Conservation (phyloP, 805 yeast genomes). For the Myxozyma vanderwaltii region DNA sequence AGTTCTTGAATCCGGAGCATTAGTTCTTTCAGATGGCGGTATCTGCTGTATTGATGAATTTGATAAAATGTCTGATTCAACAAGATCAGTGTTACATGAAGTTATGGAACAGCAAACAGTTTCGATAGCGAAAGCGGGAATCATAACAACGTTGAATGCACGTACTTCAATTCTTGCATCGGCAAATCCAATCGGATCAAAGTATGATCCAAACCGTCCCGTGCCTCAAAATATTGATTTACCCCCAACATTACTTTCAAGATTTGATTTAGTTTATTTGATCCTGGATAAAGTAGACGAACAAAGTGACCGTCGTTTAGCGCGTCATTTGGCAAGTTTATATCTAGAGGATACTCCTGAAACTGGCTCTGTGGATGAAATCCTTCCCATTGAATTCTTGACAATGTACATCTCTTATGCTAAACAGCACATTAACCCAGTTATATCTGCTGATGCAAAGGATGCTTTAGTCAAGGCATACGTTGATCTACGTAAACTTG, state of each 20-base stretch:
- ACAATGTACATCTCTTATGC: slow-evolving; percentile 92
- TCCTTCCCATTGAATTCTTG: slow-evolving; percentile 82
- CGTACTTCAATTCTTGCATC: slow-evolving; percentile 94
- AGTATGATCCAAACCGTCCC: slow-evolving; percentile 92
- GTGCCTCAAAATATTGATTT: slow-evolving; percentile 94
- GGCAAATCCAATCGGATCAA: slow-evolving; percentile 95
- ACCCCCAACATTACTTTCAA: slow-evolving; percentile 92
- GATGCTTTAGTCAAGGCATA: slow-evolving; percentile 81
- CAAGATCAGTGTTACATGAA: slow-evolving; percentile 93
- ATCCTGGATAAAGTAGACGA: slow-evolving; percentile 93
- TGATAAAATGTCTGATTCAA: slow-evolving; percentile 94
- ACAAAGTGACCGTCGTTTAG: slow-evolving; percentile 77
- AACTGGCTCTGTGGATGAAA: slow-evolving; percentile 64
- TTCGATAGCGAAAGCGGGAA: slow-evolving; percentile 97
- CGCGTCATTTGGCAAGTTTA: slow-evolving; percentile 86
- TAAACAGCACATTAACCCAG: slow-evolving; percentile 82
- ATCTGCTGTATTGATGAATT: slow-evolving; percentile 98
- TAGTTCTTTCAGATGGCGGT: slow-evolving; percentile 96
- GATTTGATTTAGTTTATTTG: slow-evolving; percentile 92
- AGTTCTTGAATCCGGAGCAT: slow-evolving; percentile 93
- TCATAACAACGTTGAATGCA: slow-evolving; percentile 94
- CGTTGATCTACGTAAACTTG: slow-evolving; percentile 90
- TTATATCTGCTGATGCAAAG: slow-evolving; percentile 76
- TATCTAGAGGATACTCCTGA: slow-evolving; percentile 85
- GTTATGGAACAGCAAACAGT: slow-evolving; percentile 99